Evolutionary conservation across 257 asterid species (phyloP), one percentile per base, ranked within the genome.

Genomic region (Primulina huaijiensis): DNA sequence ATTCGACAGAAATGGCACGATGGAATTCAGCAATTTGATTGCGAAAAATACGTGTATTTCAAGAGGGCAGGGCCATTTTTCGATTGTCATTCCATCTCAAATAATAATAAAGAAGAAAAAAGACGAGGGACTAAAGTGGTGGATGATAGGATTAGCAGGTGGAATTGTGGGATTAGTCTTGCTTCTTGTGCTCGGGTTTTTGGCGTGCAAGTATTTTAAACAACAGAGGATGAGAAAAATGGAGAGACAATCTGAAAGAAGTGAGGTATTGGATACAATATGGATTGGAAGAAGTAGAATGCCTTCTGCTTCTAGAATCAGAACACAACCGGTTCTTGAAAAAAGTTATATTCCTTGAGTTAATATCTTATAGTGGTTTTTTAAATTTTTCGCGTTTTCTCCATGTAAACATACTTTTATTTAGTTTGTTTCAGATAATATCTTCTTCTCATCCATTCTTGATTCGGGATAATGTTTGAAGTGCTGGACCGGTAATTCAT

Each of bases 271-370:
- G 79, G 92, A 75, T 21, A 57, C 87, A 20, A 60, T 75, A 38
- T 90, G 97, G 97, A 73, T 93, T 80, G 96, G 97, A 14, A 67
- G 70, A 16, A 90, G 96, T 75, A 90, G 85, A 84, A 83, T 93
- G 97, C 92, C 91, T 62, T 29, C 81, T 10, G 98, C 96, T 73
- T 69, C 90, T 60, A 86, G 83, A 72, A 84, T 87, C 73, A 89
- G 97, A 79, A 93, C 97, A 33, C 89, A 82, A 69, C 97, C 99
- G 29, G 81, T 61, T 71, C 83, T 93, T 81, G 98, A 90, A 69
- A 77, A 69, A 73, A 81, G 72, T 29, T 86, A 86, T 72, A 66
- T 81, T 38, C 96, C 96, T 72, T 89, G 73, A 83, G 35, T 43
- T 70, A 21, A 30, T 37, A 25, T 8, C 12, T 4, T 72, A 68